Percentiles rank a stretch among this genome's conserved stretches.
Conservation (phyloP, 106 monocot species). For the Posidonia australis region DNA sequence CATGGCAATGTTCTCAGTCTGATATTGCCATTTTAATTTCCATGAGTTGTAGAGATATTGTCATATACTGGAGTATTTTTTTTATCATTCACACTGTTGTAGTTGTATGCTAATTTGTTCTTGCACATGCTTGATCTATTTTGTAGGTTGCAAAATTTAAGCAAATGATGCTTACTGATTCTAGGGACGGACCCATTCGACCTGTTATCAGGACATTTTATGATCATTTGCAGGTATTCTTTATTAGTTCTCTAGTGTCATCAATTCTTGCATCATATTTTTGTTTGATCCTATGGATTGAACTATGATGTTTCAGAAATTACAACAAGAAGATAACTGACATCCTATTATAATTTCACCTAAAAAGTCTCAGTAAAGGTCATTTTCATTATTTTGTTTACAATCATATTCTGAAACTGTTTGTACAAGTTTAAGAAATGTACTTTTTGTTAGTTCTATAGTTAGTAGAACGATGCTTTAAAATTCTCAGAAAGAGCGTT, state of each 20-base stretch:
- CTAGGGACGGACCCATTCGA: slow-evolving; percentile 58
- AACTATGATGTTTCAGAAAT: neutral
- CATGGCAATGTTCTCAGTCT: neutral
- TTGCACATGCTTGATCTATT: slow-evolving; percentile 4
- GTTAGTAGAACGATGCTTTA: too few species aligned
- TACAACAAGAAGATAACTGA: too few species aligned
- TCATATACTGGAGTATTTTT: too few species aligned
- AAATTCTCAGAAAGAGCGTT: too few species aligned
- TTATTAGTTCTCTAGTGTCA: too few species aligned
- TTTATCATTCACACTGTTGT: neutral
- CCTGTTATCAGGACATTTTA: slow-evolving; percentile 96
- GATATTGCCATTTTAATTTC: neutral
- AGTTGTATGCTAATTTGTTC: neutral
- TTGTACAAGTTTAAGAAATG: too few species aligned
- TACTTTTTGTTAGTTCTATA: too few species aligned
- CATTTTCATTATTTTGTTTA: too few species aligned
- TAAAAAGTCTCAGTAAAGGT: too few species aligned
- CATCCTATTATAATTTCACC: too few species aligned
- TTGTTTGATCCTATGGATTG: neutral
- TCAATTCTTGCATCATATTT: neutral
- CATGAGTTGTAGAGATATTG: too few species aligned
- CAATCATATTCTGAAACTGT: too few species aligned
- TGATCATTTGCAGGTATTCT: slow-evolving; percentile 78
- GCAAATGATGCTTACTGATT: slow-evolving; percentile 72
- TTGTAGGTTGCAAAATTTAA: slow-evolving; percentile 78